These are phyloP conservation scores for Benincasa hispida DNA, from an alignment of 306 rosid species.

Conservation along the genomic window DNA sequence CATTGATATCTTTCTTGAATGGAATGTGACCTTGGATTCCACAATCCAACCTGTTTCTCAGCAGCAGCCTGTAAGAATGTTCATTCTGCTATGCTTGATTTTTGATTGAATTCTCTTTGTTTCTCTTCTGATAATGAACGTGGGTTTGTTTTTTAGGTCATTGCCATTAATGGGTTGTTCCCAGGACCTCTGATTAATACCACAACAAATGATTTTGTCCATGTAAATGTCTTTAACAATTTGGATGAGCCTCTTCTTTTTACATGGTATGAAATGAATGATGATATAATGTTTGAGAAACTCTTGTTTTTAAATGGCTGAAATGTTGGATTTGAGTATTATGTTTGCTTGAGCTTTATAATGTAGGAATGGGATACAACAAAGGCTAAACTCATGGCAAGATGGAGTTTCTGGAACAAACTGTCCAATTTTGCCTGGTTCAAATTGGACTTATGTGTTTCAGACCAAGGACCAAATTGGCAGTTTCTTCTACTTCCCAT, in stretches of 20 bases:
- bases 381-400: conserved; percentile 85
- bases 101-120: neutral
- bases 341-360: neutral
- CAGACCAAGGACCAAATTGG: conserved; percentile 78
- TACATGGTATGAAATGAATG: conserved; percentile 37
- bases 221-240: conserved; percentile 51
- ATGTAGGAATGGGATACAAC: conserved; percentile 80
- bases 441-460: conserved; percentile 62
- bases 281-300: neutral
- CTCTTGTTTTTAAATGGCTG: neutral
- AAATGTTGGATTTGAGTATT: neutral
- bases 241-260: conserved; percentile 63
- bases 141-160: conserved; percentile 28
- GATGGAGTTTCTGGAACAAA: conserved; percentile 91
- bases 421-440: conserved; percentile 56
- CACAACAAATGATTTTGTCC: conserved; percentile 50
- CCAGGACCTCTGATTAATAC: conserved; percentile 78
- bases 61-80: conserved; percentile 32
- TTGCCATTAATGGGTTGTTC: conserved; percentile 65
- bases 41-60: conserved; percentile 21
- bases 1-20: conserved; percentile 30
- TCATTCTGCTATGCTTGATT: neutral
- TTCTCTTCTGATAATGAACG: neutral
- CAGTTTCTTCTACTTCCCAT: conserved; percentile 73
- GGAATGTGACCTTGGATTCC: conserved; percentile 26